Percentiles rank a stretch among this genome's conserved stretches.
These are phyloP conservation scores for Berkeleyomyces rouxiae DNA, from an alignment of 2,329 filamentous ascomycete species.

Conservation along the genomic window DNA sequence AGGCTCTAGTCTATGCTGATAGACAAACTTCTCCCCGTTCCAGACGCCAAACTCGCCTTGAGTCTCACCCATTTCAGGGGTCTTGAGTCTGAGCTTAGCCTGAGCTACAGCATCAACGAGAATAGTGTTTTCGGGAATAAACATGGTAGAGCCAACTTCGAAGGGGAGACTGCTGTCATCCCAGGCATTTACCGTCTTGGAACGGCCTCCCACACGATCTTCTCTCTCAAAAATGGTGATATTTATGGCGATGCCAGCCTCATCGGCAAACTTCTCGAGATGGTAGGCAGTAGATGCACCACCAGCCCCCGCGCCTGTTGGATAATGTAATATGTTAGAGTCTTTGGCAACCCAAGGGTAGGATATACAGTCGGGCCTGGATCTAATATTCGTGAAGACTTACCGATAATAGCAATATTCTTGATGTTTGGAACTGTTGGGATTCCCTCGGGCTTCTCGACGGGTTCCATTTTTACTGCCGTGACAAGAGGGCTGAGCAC, in stretches of 20 bases:
- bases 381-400: slow-evolving; percentile 4
- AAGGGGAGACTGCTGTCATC: slow-evolving; percentile 49
- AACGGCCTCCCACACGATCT: slow-evolving; percentile 64
- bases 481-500: background rate
- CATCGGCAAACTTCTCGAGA: slow-evolving; percentile 51
- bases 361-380: background rate
- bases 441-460: background rate
- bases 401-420: slow-evolving; percentile 20
- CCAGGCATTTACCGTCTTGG: slow-evolving; percentile 67
- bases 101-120: slow-evolving; percentile 54
- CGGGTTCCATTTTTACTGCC: background rate
- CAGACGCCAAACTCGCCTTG: slow-evolving; percentile 51
- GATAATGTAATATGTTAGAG: background rate
- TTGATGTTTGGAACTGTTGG: slow-evolving; percentile 4
- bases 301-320: slow-evolving; percentile 67
- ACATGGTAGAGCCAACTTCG: slow-evolving; percentile 84
- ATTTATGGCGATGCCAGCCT: slow-evolving; percentile 45
- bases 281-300: slow-evolving; percentile 80
- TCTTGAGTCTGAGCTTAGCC: slow-evolving; percentile 50
- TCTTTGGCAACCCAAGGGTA: no score
- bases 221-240: slow-evolving; percentile 80
- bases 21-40: slow-evolving; percentile 53
- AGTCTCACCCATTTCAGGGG: slow-evolving; percentile 25
- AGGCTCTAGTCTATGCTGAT: background rate
- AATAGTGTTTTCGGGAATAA: slow-evolving; percentile 71